Evolutionary conservation across 352 stramenopile species (phyloP), one percentile per base, ranked within the genome.

Genomic region (Aphanomyces cochlioides): DNA sequence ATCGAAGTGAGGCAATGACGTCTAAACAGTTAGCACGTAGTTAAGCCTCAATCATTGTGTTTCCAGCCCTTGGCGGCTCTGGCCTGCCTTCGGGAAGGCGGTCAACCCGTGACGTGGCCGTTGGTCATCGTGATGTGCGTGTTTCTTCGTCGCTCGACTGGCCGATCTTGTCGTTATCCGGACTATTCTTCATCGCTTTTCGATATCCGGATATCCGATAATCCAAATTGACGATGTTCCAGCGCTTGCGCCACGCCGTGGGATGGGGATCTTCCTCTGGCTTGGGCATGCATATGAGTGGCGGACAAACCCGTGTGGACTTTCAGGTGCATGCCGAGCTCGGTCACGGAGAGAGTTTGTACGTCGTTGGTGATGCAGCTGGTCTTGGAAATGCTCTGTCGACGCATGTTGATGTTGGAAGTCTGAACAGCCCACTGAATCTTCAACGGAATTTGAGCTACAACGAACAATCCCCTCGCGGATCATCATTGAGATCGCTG

Each of bases 291-390:
- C 67, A 92, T 83, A 64, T 70, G 64, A 40, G 43, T 2, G 53
- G 64, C 19, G 64, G 64, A n/a, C 67, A 73, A 47, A 57, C 67
- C 57, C 79, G 87, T 47, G 79, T 95, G 43, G 85, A 93, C 68
- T 95, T 95, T 69, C 85, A 95, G 58, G 84, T 95, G 54, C 88
- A 79, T 53, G 87, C 87, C 57, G 47, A 80, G 53, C 74, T 95
- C 38, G 83, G 79, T 56, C 87, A 95, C 71, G 87, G 87, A 56
- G 78, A 95, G 76, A 92, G 80, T 59, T 73, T 95, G 58, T 93
- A 88, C 75, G 82, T 95, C 21, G 85, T 93, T 28, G 85, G 85
- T 13, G 85, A 95, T 59, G 77, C 90, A 19, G 83, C 85, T 3
- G 78, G 71, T 41, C 76, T 94, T 6, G 87, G 87, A 19, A 70